Percentiles rank a stretch among this genome's conserved stretches.
Conservation (phyloP, 768 basidiomycete genomes). For the Dentipellis fragilis region DNA sequence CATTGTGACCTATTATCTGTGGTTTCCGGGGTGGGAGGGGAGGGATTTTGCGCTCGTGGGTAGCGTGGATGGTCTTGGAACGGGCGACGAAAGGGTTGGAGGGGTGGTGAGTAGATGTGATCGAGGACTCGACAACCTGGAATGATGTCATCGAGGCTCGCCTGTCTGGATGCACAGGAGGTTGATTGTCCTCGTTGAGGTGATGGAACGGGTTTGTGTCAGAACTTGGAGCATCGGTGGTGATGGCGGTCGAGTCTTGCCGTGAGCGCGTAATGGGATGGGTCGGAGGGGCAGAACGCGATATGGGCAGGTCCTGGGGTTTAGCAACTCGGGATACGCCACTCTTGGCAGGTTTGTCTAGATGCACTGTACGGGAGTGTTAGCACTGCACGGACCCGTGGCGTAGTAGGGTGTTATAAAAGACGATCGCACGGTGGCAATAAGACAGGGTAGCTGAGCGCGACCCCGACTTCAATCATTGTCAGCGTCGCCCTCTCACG, state of each 20-base stretch:
- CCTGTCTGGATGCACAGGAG: constrained; percentile 11
- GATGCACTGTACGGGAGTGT: too few relatives aligned
- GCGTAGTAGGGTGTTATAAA: too few relatives aligned
- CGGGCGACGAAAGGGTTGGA: constrained; percentile 15
- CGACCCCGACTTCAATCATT: too few relatives aligned
- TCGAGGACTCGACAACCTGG: constrained; percentile 7
- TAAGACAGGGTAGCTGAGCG: too few relatives aligned
- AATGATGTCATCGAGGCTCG: constrained; percentile 7
- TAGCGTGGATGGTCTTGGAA: constrained; percentile 1
- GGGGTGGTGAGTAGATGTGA: constrained; percentile 5
- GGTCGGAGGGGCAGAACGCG: neutral
- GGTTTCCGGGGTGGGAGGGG: constrained; percentile 14
- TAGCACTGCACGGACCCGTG: too few relatives aligned
- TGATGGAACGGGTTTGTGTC: constrained; percentile 14
- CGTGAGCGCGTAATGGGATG: neutral
- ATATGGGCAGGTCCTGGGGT: neutral
- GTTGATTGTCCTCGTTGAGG: constrained; percentile 5
- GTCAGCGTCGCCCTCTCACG: too few relatives aligned
- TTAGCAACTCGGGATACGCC: too few relatives aligned
- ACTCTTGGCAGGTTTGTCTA: too few relatives aligned
- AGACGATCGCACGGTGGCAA: too few relatives aligned
- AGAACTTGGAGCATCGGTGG: constrained; percentile 12
- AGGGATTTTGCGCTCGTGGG: constrained; percentile 4
- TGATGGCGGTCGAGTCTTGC: constrained; percentile 3
- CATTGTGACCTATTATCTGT: neutral